Base-by-base conservation (phyloP, 306 rosid genomes). In the Castanospermum australe region DNA sequence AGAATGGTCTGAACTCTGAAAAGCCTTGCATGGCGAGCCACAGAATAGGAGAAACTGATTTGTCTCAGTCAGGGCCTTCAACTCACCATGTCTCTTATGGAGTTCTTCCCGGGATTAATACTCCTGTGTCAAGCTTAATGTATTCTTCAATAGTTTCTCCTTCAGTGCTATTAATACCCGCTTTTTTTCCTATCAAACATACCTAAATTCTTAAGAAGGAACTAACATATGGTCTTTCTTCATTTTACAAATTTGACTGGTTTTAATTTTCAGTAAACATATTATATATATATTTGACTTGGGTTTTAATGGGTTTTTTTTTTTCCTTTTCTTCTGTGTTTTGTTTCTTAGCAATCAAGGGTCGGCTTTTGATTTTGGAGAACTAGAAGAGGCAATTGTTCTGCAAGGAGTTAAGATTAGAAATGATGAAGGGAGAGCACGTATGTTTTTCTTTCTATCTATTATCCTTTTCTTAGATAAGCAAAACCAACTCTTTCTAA, bases 321-420 rank as follows among this genome's bases (percentile, higher is more conserved):
- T 67, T 51, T 18, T 12, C n/a, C 1, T 13, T 66, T 22, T 4
- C 18, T 28, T 18, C 69, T 6, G n/a, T n/a, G n/a, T 72, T 72
- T 64, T 33, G 73, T 71, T 79, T 51, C 63, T 79, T 71, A 90
- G 97, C 14, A 87, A 87, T 87, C 91, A 89, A 85, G 94, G 90
- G 18, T 59, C 93, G 54, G 84, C 87, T 83, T 94, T 91, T 87
- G 91, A 85, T 82, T 94, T 91, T 81, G 97, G 95, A 65, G 97
- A 90, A 89, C 88, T 94, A 64, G 95, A 92, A 83, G 92, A 94
- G 85, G 99, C 97, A 77, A 91, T 94, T 45, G 92, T 85, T 41
- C 82, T 93, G 81, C 97, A 89, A 83, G 97, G 93, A 75, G 83
- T 92, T 39, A 88, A 87, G 80, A 69, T 80, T 24, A 77, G 89